phyloP scores from a whole-genome alignment of 2,329 filamentous ascomycete genomes.

The Aspergillus candidus region DNA sequence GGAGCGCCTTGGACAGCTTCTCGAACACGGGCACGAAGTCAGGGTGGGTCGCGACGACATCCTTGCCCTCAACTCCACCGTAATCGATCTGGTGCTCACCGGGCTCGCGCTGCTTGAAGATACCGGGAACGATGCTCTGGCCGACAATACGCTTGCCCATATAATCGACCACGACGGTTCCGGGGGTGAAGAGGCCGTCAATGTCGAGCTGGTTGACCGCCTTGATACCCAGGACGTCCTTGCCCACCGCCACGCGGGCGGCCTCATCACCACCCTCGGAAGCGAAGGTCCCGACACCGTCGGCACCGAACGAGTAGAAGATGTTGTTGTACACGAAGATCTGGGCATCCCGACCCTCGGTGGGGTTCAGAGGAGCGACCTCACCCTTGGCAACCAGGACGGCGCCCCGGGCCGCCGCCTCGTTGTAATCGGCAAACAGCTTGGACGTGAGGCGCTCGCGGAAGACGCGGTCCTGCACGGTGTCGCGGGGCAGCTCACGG shows the following conservation, averaged over 20 bases:
- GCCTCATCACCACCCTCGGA: constrained; percentile 96
- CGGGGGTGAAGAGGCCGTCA: constrained; percentile 86
- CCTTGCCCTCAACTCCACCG: constrained; percentile 94
- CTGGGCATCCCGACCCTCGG: constrained; percentile 84
- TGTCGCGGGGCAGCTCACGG: constrained; percentile 86
- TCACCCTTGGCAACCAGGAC: constrained; percentile 89
- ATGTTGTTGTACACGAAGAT: constrained; percentile 99
- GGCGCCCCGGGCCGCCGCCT: constrained; percentile 85
- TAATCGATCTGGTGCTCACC: constrained; percentile 99
- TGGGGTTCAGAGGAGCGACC: constrained; percentile 88
- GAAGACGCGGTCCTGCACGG: constrained; percentile 92
- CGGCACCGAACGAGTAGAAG: constrained; percentile 97
- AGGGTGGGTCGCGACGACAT: constrained; percentile 85
- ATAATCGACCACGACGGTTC: constrained; percentile 94
- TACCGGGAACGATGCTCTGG: constrained; percentile 96
- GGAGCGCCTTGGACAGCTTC: constrained; percentile 83
- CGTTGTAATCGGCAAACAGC: constrained; percentile 95
- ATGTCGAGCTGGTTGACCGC: constrained; percentile 97
- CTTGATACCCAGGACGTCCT: constrained; percentile 90
- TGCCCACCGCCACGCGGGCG: constrained; percentile 88
- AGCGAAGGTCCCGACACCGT: constrained; percentile 94
- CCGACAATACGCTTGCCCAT: constrained; percentile 94
- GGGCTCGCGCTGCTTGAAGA: constrained; percentile 96
- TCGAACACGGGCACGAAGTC: constrained; percentile 78
- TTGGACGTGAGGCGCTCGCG: constrained; percentile 90